Conservation (phyloP, 208 protist species). For the Trypanosoma cruzi region DNA sequence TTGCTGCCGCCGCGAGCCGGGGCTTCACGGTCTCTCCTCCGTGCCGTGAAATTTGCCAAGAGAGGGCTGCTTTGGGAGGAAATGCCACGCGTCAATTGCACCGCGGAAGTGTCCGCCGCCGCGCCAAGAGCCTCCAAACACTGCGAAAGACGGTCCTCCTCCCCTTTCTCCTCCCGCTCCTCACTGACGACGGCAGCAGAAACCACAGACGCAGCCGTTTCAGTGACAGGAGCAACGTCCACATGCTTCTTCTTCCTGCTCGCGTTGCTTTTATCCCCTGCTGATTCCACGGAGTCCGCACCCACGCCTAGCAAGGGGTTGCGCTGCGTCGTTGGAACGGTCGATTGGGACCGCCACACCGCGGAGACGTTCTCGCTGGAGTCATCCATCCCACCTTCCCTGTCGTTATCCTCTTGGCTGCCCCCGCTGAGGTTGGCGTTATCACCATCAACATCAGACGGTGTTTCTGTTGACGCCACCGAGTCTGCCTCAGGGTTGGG, state of each 20-base stretch:
- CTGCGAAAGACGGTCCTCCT: constrained; percentile 17
- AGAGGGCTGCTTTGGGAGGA: constrained; percentile 12
- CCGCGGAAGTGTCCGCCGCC: neutral
- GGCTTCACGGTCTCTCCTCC: neutral
- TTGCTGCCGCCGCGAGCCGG: neutral
- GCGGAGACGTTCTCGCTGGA: neutral
- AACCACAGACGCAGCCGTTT: neutral
- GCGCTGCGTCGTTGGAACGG: neutral
- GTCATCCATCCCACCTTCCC: neutral
- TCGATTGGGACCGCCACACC: neutral
- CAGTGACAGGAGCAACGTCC: neutral
- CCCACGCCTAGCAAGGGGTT: neutral
- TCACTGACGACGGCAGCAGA: neutral
- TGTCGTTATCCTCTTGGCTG: neutral
- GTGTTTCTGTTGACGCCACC: neutral
- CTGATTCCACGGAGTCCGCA: neutral
- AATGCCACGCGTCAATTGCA: constrained; percentile 8
- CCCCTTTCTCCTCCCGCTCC: neutral
- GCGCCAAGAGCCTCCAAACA: constrained; percentile 20
- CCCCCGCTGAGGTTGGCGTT: neutral
- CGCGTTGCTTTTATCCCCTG: neutral
- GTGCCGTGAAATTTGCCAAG: neutral
- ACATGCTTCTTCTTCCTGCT: neutral
- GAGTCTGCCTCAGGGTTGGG: constrained; percentile 15
- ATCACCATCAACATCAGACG: neutral